phyloP scores from a whole-genome alignment of 106 monocot species.

The Dendrobium chrysotoxum region DNA sequence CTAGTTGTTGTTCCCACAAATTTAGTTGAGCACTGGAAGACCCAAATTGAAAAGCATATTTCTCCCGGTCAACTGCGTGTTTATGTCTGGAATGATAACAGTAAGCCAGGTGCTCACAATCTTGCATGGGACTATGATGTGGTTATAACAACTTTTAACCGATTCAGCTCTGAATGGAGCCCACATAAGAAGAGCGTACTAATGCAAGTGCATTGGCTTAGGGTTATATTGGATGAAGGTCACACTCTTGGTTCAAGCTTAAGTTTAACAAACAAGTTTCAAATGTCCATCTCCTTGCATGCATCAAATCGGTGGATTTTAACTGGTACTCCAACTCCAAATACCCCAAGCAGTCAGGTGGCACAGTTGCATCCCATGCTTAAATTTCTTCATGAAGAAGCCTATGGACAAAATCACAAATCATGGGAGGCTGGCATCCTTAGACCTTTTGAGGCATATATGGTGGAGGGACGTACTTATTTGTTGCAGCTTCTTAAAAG shows the following conservation, averaged over 20 bases:
- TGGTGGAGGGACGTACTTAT: slow-evolving; percentile 62
- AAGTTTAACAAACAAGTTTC: slow-evolving; percentile 86
- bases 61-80: slow-evolving; percentile 57
- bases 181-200: slow-evolving; percentile 66
- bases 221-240: slow-evolving; percentile 92
- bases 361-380: slow-evolving; percentile 89
- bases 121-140: slow-evolving; percentile 99
- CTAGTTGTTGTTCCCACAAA: slow-evolving; percentile 87
- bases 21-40: slow-evolving; percentile 94
- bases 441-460: slow-evolving; percentile 77
- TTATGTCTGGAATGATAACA: slow-evolving; percentile 66
- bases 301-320: slow-evolving; percentile 91
- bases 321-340: slow-evolving; percentile 95
- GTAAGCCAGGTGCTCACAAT: slow-evolving; percentile 55
- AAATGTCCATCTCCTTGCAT: slow-evolving; percentile 80
- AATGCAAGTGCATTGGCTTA: slow-evolving; percentile 91
- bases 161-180: slow-evolving; percentile 88
- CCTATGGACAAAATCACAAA: slow-evolving; percentile 68
- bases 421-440: slow-evolving; percentile 82
- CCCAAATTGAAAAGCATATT: slow-evolving; percentile 74
- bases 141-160: slow-evolving; percentile 89
- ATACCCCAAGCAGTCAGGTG: slow-evolving; percentile 91
- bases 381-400: slow-evolving; percentile 94
- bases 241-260: slow-evolving; percentile 96
- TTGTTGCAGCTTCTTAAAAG: slow-evolving; percentile 62